Percentiles rank a stretch among this genome's conserved stretches.
Evolutionary conservation across 2,329 filamentous ascomycete species (phyloP).

Genomic region (Pseudodiploospora longispora): DNA sequence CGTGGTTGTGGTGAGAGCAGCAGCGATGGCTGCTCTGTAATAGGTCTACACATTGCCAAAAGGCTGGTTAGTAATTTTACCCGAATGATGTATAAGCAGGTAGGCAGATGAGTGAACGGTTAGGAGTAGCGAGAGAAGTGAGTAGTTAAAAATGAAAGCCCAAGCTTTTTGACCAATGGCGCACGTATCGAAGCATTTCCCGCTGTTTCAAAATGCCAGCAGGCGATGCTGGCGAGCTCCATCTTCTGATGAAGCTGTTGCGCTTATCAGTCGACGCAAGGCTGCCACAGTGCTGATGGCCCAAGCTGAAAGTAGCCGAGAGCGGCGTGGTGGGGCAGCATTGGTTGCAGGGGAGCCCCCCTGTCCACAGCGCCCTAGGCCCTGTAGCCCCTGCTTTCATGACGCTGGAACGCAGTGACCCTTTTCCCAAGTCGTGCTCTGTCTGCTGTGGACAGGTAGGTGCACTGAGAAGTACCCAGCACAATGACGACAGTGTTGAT

Average conservation of each 20-base stretch:
- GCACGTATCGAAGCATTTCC: too few relatives aligned
- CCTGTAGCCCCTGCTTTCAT: too few relatives aligned
- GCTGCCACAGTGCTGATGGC: background rate
- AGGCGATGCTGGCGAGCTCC: conserved; percentile 4
- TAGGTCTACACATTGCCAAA: too few relatives aligned
- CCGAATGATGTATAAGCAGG: too few relatives aligned
- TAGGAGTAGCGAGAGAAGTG: too few relatives aligned
- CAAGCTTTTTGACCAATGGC: too few relatives aligned
- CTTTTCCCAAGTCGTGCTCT: too few relatives aligned
- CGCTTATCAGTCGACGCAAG: background rate
- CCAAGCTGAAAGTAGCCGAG: background rate
- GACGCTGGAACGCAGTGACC: too few relatives aligned
- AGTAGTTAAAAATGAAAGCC: too few relatives aligned
- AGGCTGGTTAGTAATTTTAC: too few relatives aligned
- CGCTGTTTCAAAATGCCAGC: background rate
- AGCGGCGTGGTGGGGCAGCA: conserved; percentile 7
- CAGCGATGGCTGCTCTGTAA: conserved; percentile 1
- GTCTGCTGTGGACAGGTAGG: too few relatives aligned
- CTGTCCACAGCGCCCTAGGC: conserved; percentile 4
- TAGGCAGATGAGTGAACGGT: too few relatives aligned
- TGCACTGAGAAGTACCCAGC: conserved; percentile 5
- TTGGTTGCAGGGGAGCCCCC: conserved; percentile 5
- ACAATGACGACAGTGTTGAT: conserved; percentile 8
- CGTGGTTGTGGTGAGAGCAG: conserved; percentile 1
- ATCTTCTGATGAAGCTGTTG: conserved; percentile 5